A percentile compares a stretch with the other conserved stretches of the same genome.
These are phyloP conservation scores for Colletotrichum tabaci DNA, from an alignment of 2,329 filamentous ascomycete species.

Conservation along the genomic window DNA sequence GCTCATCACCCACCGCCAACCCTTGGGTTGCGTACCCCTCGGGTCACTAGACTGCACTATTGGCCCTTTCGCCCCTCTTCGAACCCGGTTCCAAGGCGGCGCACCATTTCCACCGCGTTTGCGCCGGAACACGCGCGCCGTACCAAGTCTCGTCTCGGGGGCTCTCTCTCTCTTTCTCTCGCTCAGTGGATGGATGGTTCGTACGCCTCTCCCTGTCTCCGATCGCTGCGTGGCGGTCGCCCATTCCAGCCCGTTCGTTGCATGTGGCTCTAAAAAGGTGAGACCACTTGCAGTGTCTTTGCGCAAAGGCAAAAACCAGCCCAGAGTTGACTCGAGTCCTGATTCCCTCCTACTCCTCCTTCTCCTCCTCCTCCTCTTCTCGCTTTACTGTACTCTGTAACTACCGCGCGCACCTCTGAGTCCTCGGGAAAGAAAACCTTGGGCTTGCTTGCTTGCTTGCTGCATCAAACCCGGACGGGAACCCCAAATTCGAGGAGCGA, in stretches of 20 bases:
- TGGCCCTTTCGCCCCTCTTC: not conserved
- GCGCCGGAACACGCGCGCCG: constrained; percentile 11
- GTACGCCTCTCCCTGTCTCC: not conserved
- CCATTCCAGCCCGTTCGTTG: constrained; percentile 39
- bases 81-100: not conserved
- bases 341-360: not conserved
- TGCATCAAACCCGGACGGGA: constrained; percentile 15
- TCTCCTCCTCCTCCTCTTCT: not conserved
- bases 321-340: not conserved
- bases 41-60: constrained; percentile 19
- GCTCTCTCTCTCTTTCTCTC: not conserved
- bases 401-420: not conserved
- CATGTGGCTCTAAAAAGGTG: constrained; percentile 40
- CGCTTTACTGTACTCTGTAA: not conserved
- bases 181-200: not conserved
- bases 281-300: constrained; percentile 30
- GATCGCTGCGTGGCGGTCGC: constrained; percentile 21
- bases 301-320: not conserved
- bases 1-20: not conserved
- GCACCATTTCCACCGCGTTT: constrained; percentile 18
- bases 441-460: constrained; percentile 10
- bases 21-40: constrained; percentile 20
- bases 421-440: not conserved
- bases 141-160: constrained; percentile 18
- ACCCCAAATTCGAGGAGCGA: constrained; percentile 9